Evolutionary conservation across 2,329 filamentous ascomycete species (phyloP), one percentile per base, ranked within the genome.

Genomic region (Pseudonectria foliicola): DNA sequence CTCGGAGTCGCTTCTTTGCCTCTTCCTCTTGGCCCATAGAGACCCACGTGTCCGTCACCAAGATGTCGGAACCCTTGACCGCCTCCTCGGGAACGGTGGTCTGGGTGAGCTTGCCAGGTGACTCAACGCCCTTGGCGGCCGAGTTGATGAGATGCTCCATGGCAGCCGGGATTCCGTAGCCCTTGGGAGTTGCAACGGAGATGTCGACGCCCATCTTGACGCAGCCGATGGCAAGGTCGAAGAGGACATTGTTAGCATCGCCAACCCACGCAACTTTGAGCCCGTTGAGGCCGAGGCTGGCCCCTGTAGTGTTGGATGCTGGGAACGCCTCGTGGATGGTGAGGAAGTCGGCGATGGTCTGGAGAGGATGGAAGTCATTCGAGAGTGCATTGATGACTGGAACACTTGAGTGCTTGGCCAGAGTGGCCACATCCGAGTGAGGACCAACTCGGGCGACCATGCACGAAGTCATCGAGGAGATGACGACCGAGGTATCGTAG

Each of bases 21-120:
- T 98, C 92, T 37, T 77, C 77, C 62, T 98, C 92, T 63, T 96
- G 90, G 30, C 92, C 92, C 92, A 98, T 98, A 2, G 87, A 94
- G 23, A 98, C 77, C 92, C 92, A 98, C 1, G 92, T 98, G 55
- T 98, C 92, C 1, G 92, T 98, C 14, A 96, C 88, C 38, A 98
- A 69, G 34, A 96, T 75, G 57, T 98, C 83, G 3, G 92, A 90
- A 45, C 81, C 68, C 66, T 85, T 85, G 55, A 95, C 79, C 5
- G 75, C 92, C 53, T 94, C 85, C 57, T 92, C 85, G 0, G 90
- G 92, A 1, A 83, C 67, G 14, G 72, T 82, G 1, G 86, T 93
- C 62, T 94, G 83, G 5, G 64, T 66, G 24, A 95, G 70, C 48
- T 73, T 79, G 12, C 85, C 85, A 2, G 80, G 70, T 1, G 65